phyloP scores from a whole-genome alignment of 768 basidiomycete genomes.

The Rubroboletus pulcherrimus region DNA sequence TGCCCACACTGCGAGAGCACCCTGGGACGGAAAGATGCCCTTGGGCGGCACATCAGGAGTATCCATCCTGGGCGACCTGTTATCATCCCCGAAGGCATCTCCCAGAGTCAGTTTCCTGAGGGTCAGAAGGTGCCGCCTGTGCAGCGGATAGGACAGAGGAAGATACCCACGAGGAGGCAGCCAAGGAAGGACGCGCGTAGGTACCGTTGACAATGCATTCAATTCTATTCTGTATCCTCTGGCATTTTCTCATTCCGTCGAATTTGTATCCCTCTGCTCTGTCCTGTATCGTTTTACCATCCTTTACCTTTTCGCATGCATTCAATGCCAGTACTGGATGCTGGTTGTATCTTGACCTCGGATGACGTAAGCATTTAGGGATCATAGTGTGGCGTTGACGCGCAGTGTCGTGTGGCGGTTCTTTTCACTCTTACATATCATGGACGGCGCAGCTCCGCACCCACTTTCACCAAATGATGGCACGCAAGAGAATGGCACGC shows the following conservation, averaged over 20 bases:
- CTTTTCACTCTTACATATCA: slow-evolving; percentile 3
- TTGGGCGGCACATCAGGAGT: slow-evolving; percentile 21
- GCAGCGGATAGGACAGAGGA: slow-evolving; percentile 8
- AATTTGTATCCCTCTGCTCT: not conserved
- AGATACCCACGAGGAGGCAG: not conserved
- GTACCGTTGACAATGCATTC: not conserved
- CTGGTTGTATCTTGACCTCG: not conserved
- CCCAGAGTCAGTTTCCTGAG: not conserved
- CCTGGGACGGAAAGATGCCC: slow-evolving; percentile 27
- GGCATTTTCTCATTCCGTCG: not conserved
- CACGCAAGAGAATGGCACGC: slow-evolving; percentile 12
- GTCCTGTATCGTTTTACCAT: not conserved
- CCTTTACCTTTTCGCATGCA: not conserved
- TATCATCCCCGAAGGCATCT: not conserved
- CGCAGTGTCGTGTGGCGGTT: not conserved
- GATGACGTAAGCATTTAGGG: slow-evolving; percentile 15
- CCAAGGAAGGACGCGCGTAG: slow-evolving; percentile 5
- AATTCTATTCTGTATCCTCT: not conserved
- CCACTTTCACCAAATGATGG: not conserved
- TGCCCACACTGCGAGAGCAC: slow-evolving; percentile 18
- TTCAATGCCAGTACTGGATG: not conserved
- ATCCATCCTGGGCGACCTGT: slow-evolving; percentile 6
- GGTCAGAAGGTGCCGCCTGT: not conserved
- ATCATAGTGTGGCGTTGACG: not conserved
- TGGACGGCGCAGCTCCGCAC: slow-evolving; percentile 4